Percentiles rank a stretch among this genome's conserved stretches.
These are phyloP conservation scores for Coemansia sp. DNA, from an alignment of 192 early-diverging fungal genomes.

Conservation along the genomic window DNA sequence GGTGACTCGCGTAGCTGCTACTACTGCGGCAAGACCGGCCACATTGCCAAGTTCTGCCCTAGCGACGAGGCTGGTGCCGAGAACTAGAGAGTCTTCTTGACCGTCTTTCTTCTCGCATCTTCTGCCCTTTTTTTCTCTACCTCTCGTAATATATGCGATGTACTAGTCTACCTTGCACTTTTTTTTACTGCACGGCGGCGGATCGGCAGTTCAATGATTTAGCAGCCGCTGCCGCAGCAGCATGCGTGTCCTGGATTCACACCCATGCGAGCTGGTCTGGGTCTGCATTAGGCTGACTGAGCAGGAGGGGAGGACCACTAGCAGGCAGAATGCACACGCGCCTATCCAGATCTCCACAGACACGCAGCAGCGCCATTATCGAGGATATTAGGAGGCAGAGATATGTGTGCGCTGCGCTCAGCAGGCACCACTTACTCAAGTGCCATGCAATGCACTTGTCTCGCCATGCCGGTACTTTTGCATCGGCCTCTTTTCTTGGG, in stretches of 20 bases:
- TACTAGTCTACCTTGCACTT: neutral
- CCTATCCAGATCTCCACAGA: neutral
- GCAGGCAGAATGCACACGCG: neutral
- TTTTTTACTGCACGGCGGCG: neutral
- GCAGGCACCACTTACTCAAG: neutral
- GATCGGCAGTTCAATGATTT: neutral
- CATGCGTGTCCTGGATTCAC: neutral
- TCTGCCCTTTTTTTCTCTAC: neutral
- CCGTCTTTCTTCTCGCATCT: conserved; percentile 1
- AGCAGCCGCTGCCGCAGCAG: neutral
- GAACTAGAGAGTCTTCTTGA: neutral
- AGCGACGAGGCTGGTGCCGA: conserved; percentile 9
- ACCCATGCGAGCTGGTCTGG: neutral
- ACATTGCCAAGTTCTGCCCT: conserved; percentile 46
- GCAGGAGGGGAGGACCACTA: neutral
- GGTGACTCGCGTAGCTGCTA: conserved; percentile 16
- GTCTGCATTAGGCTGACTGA: neutral
- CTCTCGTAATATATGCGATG: neutral
- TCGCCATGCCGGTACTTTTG: neutral
- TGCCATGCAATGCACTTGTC: neutral
- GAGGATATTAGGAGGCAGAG: neutral
- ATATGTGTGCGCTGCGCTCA: neutral
- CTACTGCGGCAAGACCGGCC: conserved; percentile 47
- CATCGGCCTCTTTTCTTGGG: conserved; percentile 1
- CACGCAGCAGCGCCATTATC: neutral